Base-by-base conservation (phyloP, 2,329 filamentous ascomycete genomes). In the Grosmannia serpens region DNA sequence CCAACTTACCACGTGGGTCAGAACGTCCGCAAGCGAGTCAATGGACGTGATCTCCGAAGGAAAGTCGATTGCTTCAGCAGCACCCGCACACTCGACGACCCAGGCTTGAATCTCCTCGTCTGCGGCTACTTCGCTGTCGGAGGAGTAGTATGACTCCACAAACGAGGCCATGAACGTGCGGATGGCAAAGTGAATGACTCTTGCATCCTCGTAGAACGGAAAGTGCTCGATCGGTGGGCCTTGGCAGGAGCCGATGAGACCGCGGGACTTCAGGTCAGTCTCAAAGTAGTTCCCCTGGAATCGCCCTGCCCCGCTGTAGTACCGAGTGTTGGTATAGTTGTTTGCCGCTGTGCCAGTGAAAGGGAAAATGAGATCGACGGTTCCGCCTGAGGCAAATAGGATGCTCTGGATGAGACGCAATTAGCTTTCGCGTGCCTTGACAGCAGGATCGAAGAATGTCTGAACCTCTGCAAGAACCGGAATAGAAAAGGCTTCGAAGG, bases 31-130 rank as follows among this genome's bases (percentile, higher is more conserved):
- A 9, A 77, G 68, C 1, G 66, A 64, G 38, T 67, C 61, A n/a
- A 57, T 60, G 2, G 65, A 64, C 0, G 59, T 33, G 31, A 63
- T 60, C 7, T 64, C 56, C 11, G 64, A 59, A n/a, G 73, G 75
- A 65, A 78, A 76, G 64, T 77, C 73, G 33, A 73, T 64, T 1
- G 69, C 69, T 58, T 68, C 55, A 0, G 74, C 75, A 1, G 63
- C 59, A 2, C 65, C 67, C 54, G 66, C 70, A 27, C 71, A 72
- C 66, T 79, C 75, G 1, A 55, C 51, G 31, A 75, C 68, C 75
- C 75, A 79, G n/a, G 67, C 67, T 58, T 74, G 70, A 1, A 79
- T 64, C 59, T 79, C 76, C 0, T 52, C 26, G 62, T 79, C 77
- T 4, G 58, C 56, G 1, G 58, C 55, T 11, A 78, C 61, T 8